These are phyloP conservation scores for Volvox carteri DNA, from an alignment of 163 green algal species.

Conservation along the genomic window DNA sequence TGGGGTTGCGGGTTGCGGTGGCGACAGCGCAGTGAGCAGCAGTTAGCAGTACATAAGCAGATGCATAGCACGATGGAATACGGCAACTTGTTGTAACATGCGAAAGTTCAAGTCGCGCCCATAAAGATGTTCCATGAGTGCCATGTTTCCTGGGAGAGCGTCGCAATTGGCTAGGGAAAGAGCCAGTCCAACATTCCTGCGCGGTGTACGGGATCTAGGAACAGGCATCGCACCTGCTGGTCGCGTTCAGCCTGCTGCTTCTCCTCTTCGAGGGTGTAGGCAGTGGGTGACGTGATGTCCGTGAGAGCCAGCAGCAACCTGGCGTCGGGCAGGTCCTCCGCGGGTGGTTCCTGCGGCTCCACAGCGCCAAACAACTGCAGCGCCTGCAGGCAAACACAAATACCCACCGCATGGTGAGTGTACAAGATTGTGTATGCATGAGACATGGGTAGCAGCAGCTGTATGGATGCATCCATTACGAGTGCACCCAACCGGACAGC, in stretches of 20 bases:
- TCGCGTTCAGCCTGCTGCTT: conserved; percentile 79
- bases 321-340: conserved; percentile 2
- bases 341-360: neutral
- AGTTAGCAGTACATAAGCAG: too few species aligned
- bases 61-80: too few species aligned
- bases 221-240: conserved; percentile 35
- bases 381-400: neutral
- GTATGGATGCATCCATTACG: too few species aligned
- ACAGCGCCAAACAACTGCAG: neutral
- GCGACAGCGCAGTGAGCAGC: too few species aligned
- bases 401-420: too few species aligned
- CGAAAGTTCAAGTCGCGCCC: too few species aligned
- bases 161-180: neutral
- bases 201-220: neutral
- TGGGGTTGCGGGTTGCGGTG: too few species aligned
- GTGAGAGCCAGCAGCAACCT: neutral
- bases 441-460: too few species aligned
- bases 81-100: too few species aligned
- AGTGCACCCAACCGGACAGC: too few species aligned
- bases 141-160: neutral
- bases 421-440: too few species aligned
- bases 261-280: conserved; percentile 84
- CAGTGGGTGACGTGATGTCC: conserved; percentile 25
- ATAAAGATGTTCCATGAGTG: too few species aligned
- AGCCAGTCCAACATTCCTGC: neutral